Evolutionary conservation across 2,329 filamentous ascomycete genomes (phyloP).

Genomic region (Trichoderma sp.): DNA sequence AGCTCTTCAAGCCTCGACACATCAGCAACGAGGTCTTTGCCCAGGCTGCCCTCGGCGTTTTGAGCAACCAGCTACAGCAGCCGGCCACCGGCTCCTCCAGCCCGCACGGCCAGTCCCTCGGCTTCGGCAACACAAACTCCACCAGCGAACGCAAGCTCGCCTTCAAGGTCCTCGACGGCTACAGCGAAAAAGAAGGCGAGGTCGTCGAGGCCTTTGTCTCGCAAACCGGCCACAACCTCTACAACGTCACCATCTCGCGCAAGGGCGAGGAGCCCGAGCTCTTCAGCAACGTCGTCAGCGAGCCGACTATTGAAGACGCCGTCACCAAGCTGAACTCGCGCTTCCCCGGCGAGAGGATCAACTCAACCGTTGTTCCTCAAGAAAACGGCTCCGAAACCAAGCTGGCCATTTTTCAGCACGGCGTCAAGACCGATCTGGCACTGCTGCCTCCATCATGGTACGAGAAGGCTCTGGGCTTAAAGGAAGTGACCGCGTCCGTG

Average conservation of each 20-base stretch:
- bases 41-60: slow-evolving; percentile 80
- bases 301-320: slow-evolving; percentile 36
- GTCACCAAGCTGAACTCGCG: slow-evolving; percentile 51
- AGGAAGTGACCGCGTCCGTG: slow-evolving; percentile 79
- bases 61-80: slow-evolving; percentile 52
- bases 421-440: slow-evolving; percentile 59
- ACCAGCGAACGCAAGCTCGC: slow-evolving; percentile 50
- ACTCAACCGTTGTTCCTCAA: slow-evolving; percentile 72
- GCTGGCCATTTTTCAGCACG: slow-evolving; percentile 76
- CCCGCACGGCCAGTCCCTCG: slow-evolving; percentile 55
- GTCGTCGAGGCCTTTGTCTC: slow-evolving; percentile 56
- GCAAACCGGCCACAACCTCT: slow-evolving; percentile 51
- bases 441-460: slow-evolving; percentile 74
- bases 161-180: slow-evolving; percentile 61
- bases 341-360: slow-evolving; percentile 78
- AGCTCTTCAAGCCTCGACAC: slow-evolving; percentile 68
- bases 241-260: slow-evolving; percentile 49
- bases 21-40: slow-evolving; percentile 74
- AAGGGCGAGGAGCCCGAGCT: slow-evolving; percentile 43
- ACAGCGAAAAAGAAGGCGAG: slow-evolving; percentile 64
- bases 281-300: slow-evolving; percentile 50
- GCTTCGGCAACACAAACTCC: slow-evolving; percentile 52
- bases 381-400: slow-evolving; percentile 56
- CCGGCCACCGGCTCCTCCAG: slow-evolving; percentile 30
- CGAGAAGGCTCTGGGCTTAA: slow-evolving; percentile 81